Conservation (phyloP, 2,329 filamentous ascomycete species). For the Pestalotiopsis sp. region DNA sequence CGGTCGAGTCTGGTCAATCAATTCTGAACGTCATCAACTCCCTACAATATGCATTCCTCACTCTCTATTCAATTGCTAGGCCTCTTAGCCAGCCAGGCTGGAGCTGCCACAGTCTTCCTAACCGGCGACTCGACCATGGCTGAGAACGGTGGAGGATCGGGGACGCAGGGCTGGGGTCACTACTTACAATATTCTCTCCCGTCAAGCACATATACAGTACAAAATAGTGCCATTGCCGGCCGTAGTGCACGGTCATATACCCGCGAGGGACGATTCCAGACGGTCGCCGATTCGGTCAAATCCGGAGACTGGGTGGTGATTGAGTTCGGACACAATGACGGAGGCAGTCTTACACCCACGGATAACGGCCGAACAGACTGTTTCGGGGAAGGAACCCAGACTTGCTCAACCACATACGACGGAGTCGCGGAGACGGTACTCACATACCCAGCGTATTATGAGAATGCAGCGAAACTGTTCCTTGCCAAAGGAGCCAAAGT, state of each 20-base stretch:
- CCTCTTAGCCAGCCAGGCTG: constrained; percentile 13
- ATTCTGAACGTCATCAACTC: neutral
- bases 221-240: constrained; percentile 66
- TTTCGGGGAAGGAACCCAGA: constrained; percentile 51
- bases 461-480: constrained; percentile 54
- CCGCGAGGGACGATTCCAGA: constrained; percentile 63
- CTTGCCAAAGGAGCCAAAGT: constrained; percentile 60
- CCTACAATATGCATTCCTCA: neutral
- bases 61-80: constrained; percentile 13
- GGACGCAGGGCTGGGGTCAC: constrained; percentile 61
- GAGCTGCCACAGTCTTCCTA: constrained; percentile 47
- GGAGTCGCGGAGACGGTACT: constrained; percentile 54
- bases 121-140: constrained; percentile 66
- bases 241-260: constrained; percentile 67
- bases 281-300: constrained; percentile 52
- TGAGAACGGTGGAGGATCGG: constrained; percentile 40
- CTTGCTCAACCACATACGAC: constrained; percentile 52
- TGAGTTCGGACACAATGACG: constrained; percentile 74
- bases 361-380: constrained; percentile 67
- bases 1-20: neutral
- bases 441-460: constrained; percentile 61
- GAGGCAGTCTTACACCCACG: constrained; percentile 49
- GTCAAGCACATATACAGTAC: constrained; percentile 41
- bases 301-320: constrained; percentile 67
- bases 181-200: constrained; percentile 55